Base-by-base conservation (phyloP, 2,329 filamentous ascomycete genomes). In the Fonsecaea pedrosoi region DNA sequence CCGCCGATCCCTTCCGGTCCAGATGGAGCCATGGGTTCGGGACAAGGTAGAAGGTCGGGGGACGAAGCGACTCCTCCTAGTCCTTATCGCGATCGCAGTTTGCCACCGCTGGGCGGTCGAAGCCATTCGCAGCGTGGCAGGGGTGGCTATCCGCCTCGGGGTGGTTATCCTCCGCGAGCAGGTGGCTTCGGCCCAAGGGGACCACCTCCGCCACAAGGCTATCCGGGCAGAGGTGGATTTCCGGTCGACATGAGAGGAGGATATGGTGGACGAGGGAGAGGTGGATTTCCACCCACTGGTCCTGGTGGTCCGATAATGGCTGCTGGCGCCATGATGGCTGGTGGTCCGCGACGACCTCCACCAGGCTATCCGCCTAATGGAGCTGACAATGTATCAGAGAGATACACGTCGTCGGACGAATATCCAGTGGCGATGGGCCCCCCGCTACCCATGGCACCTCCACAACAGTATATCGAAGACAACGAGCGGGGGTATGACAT, bases 111-210 rank as follows among this genome's bases (percentile, higher is more conserved):
- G 0, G 74, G 77, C 42, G 75, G 77, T 13, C 74, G 75, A 65
- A 80, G 80, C 12, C 86, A 83, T 68, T 75, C 77, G 42, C 79
- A 82, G 8, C 84, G 86, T 64, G 85, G 87, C 30, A 82, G 89
- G 73, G 88, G 86, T 71, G 83, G 82, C 6, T 86, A 84, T 70
- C 80, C 80, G 3, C 76, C 77, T 57, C 66, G 69, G 3, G 68
- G 68, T 45, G 69, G 60, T n/a, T 71, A 70, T 57, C 62, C 67
- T 21, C 59, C 66, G 34, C 65, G 69, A 68, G 45, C 7, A 30
- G 79, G 79, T 12, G 77, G 78, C n/a, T 79, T 76, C 69, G 77
- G 76, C 34, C 78, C 81, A 59, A 77, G 74, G 50, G 78, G 76
- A 5, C 76, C 78, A 59, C 76, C 75, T 13, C 75, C 75, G 9